A percentile compares a stretch with the other conserved stretches of the same genome.
Evolutionary conservation across 208 protist genomes (phyloP).

Genomic region (Leishmania arabica): DNA sequence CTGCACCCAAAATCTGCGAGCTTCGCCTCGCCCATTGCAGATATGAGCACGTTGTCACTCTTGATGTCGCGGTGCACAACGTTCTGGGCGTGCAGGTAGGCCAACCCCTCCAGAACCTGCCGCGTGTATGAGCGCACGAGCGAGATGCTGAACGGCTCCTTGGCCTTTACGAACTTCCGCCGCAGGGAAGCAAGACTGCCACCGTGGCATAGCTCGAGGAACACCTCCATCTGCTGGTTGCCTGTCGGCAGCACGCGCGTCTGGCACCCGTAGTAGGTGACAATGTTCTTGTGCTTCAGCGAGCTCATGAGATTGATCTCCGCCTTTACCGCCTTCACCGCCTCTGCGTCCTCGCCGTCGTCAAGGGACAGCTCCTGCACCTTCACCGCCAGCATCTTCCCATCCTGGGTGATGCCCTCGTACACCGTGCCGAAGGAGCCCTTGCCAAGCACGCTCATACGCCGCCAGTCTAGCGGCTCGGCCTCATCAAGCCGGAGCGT

Average conservation of each 20-base stretch:
- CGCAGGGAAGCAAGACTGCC: slow-evolving; percentile 66
- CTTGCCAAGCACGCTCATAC: slow-evolving; percentile 80
- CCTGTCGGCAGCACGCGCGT: slow-evolving; percentile 49
- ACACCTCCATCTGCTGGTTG: slow-evolving; percentile 83
- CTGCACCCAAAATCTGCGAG: slow-evolving; percentile 95
- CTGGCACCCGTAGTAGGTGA: slow-evolving; percentile 91
- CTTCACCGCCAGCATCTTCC: slow-evolving; percentile 89
- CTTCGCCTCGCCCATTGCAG: slow-evolving; percentile 87
- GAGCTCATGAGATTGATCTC: slow-evolving; percentile 90
- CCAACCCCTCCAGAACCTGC: slow-evolving; percentile 87
- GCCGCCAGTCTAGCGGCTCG: slow-evolving; percentile 72
- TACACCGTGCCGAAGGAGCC: slow-evolving; percentile 90
- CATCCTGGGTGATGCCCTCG: slow-evolving; percentile 86
- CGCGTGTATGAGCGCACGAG: slow-evolving; percentile 84
- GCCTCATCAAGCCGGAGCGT: slow-evolving; percentile 49
- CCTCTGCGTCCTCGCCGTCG: slow-evolving; percentile 59
- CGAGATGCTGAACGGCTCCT: slow-evolving; percentile 69
- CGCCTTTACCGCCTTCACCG: slow-evolving; percentile 55
- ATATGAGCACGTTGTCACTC: slow-evolving; percentile 92
- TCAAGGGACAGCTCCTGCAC: slow-evolving; percentile 76
- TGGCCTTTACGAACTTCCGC: slow-evolving; percentile 70
- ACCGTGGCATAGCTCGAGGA: slow-evolving; percentile 89
- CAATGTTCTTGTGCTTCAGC: slow-evolving; percentile 87
- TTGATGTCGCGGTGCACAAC: slow-evolving; percentile 93
- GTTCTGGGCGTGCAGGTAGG: slow-evolving; percentile 81